Evolutionary conservation across 495 filamentous ascomycete species (phyloP).

Genomic region (Podospora sp.): DNA sequence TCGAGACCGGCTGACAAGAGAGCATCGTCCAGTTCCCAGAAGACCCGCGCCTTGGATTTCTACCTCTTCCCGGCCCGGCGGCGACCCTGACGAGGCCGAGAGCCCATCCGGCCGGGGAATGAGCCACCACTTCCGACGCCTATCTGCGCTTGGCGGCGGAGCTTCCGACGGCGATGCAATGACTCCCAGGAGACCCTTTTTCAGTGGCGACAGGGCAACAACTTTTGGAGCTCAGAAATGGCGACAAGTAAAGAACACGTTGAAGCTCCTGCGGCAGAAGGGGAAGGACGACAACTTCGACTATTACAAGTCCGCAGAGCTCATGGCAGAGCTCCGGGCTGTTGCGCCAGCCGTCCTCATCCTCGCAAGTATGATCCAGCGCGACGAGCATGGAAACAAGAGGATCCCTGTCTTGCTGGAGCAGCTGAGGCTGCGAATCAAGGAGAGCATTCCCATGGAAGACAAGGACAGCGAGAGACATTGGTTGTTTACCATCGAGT

Average conservation of each 20-base stretch:
- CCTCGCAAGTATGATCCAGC: constrained; percentile 93
- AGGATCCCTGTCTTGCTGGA: constrained; percentile 93
- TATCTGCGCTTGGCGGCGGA: constrained; percentile 71
- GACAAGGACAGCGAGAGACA: constrained; percentile 73
- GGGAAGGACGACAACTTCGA: constrained; percentile 81
- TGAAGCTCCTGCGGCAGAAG: constrained; percentile 80
- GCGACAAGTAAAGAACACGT: constrained; percentile 79
- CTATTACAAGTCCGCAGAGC: constrained; percentile 91
- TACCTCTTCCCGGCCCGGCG: constrained; percentile 27
- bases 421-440: constrained; percentile 87
- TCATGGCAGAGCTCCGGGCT: constrained; percentile 92
- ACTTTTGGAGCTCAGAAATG: constrained; percentile 84
- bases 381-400: constrained; percentile 94
- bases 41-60: constrained; percentile 57
- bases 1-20: constrained; percentile 65
- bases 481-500: constrained; percentile 82
- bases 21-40: constrained; percentile 49
- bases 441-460: constrained; percentile 70
- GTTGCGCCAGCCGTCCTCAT: constrained; percentile 90
- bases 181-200: constrained; percentile 52
- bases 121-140: constrained; percentile 70
- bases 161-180: constrained; percentile 56
- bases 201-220: constrained; percentile 65
- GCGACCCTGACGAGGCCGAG: constrained; percentile 46
- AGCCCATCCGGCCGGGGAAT: constrained; percentile 59